Conservation (phyloP, 805 yeast species). For the Kazachstania africana region DNA sequence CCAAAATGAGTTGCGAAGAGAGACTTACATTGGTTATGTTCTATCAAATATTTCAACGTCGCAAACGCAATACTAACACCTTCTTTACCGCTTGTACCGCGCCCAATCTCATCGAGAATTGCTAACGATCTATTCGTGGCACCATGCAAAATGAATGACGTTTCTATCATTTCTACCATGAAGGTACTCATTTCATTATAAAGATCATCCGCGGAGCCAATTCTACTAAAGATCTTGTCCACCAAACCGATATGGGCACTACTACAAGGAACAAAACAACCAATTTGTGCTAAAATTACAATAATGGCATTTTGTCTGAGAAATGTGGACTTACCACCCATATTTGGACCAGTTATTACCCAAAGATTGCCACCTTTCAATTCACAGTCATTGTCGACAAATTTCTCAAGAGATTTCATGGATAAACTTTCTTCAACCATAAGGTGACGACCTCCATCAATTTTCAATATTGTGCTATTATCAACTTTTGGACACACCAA, state of each 20-base stretch:
- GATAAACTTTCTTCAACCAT: constrained; percentile 72
- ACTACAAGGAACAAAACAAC: constrained; percentile 60
- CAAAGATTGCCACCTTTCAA: constrained; percentile 28
- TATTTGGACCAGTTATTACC: constrained; percentile 81
- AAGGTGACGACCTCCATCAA: constrained; percentile 65
- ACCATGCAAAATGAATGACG: constrained; percentile 52
- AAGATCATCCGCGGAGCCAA: constrained; percentile 78
- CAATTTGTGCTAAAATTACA: constrained; percentile 61
- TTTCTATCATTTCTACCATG: constrained; percentile 87
- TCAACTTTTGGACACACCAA: constrained; percentile 57
- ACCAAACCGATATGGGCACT: constrained; percentile 57
- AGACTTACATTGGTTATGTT: constrained; percentile 50
- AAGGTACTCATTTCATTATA: constrained; percentile 75
- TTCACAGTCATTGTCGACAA: constrained; percentile 25
- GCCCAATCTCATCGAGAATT: constrained; percentile 77
- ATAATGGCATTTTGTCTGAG: constrained; percentile 62
- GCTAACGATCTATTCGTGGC: constrained; percentile 63
- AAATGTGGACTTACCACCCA: constrained; percentile 78
- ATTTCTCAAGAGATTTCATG: constrained; percentile 29
- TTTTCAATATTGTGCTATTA: constrained; percentile 34
- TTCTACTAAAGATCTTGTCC: constrained; percentile 67
- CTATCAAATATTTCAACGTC: constrained; percentile 43
- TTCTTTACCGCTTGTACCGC: constrained; percentile 80
- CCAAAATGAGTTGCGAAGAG: constrained; percentile 90
- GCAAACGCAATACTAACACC: constrained; percentile 83